phyloP scores from a whole-genome alignment of 139 green algal genomes.

The Eudorina sp. region DNA sequence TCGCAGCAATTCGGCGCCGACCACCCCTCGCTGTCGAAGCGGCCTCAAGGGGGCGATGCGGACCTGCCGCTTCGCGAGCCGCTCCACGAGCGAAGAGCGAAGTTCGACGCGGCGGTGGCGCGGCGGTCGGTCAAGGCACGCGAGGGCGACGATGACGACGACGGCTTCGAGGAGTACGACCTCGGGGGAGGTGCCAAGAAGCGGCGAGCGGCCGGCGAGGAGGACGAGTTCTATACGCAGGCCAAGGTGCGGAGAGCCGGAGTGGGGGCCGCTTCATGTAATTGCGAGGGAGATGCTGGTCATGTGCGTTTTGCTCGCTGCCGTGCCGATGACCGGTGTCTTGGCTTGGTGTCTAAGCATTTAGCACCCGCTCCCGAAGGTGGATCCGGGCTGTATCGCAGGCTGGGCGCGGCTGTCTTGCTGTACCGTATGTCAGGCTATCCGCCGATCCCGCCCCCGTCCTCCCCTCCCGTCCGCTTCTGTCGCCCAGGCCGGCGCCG shows the following conservation, averaged over 20 bases:
- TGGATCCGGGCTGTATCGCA: no score
- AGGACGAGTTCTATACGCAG: conserved; percentile 83
- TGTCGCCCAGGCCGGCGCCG: conserved; percentile 45
- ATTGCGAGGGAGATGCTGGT: no score
- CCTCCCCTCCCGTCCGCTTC: no score
- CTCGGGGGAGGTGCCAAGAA: conserved; percentile 41
- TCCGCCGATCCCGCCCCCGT: no score
- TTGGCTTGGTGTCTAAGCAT: no score
- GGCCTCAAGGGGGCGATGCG: conserved; percentile 60
- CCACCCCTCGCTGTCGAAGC: conserved; percentile 45
- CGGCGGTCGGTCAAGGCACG: conserved; percentile 50
- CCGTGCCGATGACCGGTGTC: no score
- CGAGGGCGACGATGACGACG: conserved; percentile 34
- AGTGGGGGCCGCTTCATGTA: no score
- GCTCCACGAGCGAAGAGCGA: conserved; percentile 83
- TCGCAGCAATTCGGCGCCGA: conserved; percentile 83
- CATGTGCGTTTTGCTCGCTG: no score
- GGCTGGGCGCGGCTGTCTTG: no score
- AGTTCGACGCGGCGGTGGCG: conserved; percentile 75
- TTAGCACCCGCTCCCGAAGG: no score
- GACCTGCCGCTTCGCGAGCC: conserved; percentile 61
- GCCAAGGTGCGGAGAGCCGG: conserved; percentile 65
- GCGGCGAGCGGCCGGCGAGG: conserved; percentile 54
- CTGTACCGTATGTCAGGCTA: no score
- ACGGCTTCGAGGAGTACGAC: conserved; percentile 46